phyloP scores from a whole-genome alignment of 140 eudicot species.

The Cichorium intybus region DNA sequence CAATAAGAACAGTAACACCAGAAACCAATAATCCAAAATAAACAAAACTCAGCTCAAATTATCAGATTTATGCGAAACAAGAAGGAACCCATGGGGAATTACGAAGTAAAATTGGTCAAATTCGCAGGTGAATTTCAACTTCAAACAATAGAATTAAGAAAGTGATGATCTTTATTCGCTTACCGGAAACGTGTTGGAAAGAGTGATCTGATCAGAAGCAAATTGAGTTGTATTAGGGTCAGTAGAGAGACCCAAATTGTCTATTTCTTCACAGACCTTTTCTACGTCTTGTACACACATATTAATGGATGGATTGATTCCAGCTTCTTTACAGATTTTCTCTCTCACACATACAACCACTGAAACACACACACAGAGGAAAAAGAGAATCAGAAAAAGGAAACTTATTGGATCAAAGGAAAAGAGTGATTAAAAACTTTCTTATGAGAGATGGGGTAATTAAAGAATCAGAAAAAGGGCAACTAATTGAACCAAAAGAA shows the following conservation, averaged over 20 bases:
- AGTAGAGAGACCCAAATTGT: constrained; percentile 39
- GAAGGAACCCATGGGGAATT: constrained; percentile 2
- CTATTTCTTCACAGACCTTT: constrained; percentile 54
- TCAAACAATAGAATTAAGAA: constrained; percentile 8
- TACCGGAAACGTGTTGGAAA: constrained; percentile 35
- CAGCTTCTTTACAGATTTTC: constrained; percentile 26
- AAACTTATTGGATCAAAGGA: constrained; percentile 22
- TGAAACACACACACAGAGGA: constrained; percentile 15
- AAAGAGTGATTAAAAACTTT: constrained; percentile 13
- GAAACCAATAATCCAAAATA: background rate
- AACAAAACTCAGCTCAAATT: constrained; percentile 9
- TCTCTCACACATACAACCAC: constrained; percentile 39
- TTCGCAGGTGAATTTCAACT: constrained; percentile 1
- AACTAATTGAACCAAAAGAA: constrained; percentile 17
- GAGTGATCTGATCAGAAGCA: constrained; percentile 33
- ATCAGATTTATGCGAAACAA: background rate
- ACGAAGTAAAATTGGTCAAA: constrained; percentile 15
- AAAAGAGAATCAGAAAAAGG: constrained; percentile 26
- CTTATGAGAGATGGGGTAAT: constrained; percentile 27
- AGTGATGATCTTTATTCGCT: constrained; percentile 9
- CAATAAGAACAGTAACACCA: constrained; percentile 8
- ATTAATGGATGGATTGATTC: constrained; percentile 24
- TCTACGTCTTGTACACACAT: constrained; percentile 87
- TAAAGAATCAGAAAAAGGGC: constrained; percentile 25
- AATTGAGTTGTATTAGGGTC: constrained; percentile 28